Percentiles rank a stretch among this genome's conserved stretches.
phyloP scores from a whole-genome alignment of 305 asterid species.

The Lippia alba region DNA sequence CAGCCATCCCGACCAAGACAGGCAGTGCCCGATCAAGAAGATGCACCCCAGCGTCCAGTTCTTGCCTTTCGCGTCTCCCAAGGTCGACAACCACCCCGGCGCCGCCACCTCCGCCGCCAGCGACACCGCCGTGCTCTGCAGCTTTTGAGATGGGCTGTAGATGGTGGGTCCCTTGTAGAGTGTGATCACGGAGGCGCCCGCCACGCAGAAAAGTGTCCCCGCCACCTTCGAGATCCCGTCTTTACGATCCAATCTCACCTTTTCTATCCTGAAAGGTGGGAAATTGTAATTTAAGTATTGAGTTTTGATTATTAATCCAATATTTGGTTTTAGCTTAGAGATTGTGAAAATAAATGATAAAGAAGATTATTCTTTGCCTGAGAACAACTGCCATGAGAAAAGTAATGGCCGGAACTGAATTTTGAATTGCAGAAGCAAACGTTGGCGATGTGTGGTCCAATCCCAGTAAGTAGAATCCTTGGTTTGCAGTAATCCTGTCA shows the following conservation, averaged over 20 bases:
- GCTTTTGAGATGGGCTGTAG: constrained; percentile 74
- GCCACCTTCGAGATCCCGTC: constrained; percentile 90
- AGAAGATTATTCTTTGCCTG: constrained; percentile 49
- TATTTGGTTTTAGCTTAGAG: too few relatives aligned
- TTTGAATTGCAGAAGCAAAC: constrained; percentile 96
- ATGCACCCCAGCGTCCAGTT: constrained; percentile 95
- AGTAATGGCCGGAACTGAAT: constrained; percentile 96
- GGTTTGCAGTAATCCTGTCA: constrained; percentile 92
- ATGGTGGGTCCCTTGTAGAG: constrained; percentile 93
- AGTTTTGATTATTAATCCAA: not conserved
- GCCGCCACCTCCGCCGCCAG: constrained; percentile 8
- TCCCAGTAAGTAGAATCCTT: constrained; percentile 93
- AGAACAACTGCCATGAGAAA: constrained; percentile 88
- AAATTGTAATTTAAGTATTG: not conserved
- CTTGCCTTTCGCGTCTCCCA: constrained; percentile 78
- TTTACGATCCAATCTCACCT: constrained; percentile 78
- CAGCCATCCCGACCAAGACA: constrained; percentile 98
- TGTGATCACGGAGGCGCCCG: constrained; percentile 97
- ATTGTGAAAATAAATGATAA: too few relatives aligned
- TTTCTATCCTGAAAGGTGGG: constrained; percentile 65
- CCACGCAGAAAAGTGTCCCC: constrained; percentile 86
- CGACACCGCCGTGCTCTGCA: constrained; percentile 32
- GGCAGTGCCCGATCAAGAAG: constrained; percentile 91
- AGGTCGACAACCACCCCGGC: constrained; percentile 28
- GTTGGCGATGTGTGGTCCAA: constrained; percentile 97